Evolutionary conservation across 345 rosid species (phyloP).

Genomic region (Eucalyptus pauciflora): DNA sequence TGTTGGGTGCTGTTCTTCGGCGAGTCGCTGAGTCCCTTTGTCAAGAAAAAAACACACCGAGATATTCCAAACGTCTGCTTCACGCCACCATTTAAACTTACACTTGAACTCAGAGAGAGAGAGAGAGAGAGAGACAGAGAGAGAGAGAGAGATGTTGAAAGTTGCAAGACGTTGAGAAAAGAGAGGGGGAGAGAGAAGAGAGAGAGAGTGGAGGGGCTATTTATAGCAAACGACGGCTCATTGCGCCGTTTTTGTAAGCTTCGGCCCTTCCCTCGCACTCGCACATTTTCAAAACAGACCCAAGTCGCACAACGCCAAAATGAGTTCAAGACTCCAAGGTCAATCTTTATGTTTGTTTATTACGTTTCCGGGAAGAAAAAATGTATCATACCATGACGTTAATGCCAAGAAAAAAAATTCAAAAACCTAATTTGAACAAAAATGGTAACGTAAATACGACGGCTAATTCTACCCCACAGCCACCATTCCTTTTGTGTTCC

Average conservation of each 20-base stretch:
- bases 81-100: slow-evolving; percentile 46
- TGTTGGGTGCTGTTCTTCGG: not conserved
- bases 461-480: not conserved
- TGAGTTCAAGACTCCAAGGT: not conserved
- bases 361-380: not conserved
- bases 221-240: slow-evolving; percentile 21
- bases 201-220: not conserved
- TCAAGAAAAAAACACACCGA: not conserved
- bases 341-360: not conserved
- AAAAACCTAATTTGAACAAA: not conserved
- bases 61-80: slow-evolving; percentile 40
- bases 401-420: not conserved
- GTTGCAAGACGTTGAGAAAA: slow-evolving; percentile 3
- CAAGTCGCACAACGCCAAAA: not conserved
- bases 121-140: not conserved
- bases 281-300: not conserved
- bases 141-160: not conserved
- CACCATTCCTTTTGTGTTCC: not conserved
- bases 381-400: not conserved
- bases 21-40: not conserved
- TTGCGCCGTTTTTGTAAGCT: slow-evolving; percentile 35
- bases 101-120: not conserved
- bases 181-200: not conserved
- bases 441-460: not conserved
- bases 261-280: not conserved